Evolutionary conservation across 805 yeast species (phyloP), one percentile per base, ranked within the genome.

Genomic region (Zygoascus tannicola): DNA sequence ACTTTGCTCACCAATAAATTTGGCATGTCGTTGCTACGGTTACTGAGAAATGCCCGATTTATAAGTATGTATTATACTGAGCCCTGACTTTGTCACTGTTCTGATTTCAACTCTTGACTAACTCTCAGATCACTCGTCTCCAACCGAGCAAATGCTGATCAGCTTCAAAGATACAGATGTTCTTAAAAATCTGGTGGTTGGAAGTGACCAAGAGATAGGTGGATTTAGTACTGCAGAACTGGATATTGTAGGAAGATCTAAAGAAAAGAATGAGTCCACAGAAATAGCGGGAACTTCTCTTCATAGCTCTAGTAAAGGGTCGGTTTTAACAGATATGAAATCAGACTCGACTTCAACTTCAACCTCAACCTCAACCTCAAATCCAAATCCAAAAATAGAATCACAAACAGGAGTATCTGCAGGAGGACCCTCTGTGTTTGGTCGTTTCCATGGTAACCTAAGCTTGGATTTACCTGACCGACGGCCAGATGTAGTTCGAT

Each of bases 151-250:
- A 41, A 68, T 76, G 2, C 59, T 85, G 12, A 63, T 85, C 41
- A 76, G 81, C 49, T 84, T 85, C 63, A 68, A 66, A 43, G 58
- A 67, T n/a, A 67, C 78, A 1, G 59, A 42, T 22, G 38, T 68
- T 15, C 56, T 79, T 35, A 60, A 66, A 7, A 67, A 71, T 26
- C 62, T 83, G 16, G 62, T 82, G 49, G 71, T 79, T 1, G 68
- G 92, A 43, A 71, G 83, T 35, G 95, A 85, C 62, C 71, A 76
- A 53, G 86, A 82, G 41, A 66, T 85, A 42, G 90, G 90, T 1
- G 95, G 95, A 0, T 84, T 67, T 61, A 80, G 88, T 35, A 76
- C 84, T 37, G 90, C 68, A 40, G 67, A 66, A 52, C 65, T 75
- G 40, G 76, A 69, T 32, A 53, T 70, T 32, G 47, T 60, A 48